Base-by-base conservation (phyloP, 139 green algal species). In the Pleodorina starrii region DNA sequence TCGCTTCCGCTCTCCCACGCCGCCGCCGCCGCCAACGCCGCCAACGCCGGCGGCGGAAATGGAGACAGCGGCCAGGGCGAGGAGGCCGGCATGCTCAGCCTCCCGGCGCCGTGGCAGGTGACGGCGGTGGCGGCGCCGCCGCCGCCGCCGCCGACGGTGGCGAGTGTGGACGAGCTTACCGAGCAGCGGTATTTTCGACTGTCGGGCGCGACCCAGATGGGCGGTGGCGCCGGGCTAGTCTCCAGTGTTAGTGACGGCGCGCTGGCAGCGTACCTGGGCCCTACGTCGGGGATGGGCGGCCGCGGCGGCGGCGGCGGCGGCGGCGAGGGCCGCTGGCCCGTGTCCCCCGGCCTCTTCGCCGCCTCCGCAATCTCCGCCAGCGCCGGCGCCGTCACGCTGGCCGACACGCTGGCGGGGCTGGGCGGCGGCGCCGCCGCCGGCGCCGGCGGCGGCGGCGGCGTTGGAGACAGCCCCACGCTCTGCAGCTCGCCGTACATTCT, bases 221-320 rank as follows among this genome's bases (percentile, higher is more conserved):
- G 40, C 40, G 40, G 40, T 16, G 40, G 40, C 19, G 17, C 29
- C n/a, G 76, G 48, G 38, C 50, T 84, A 0, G 76, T 73, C 0
- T 54, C 77, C 50, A 85, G 77, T 17, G 35, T 73, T 27, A 85
- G 77, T 21, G 77, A 85, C 77, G 51, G 77, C 77, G 77, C 77
- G 14, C 77, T 85, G 35, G 25, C 77, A n/a, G n/a, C 35, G 1
- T 84, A 84, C 48, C 35, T 84, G 32, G 48, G 29, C 44, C 25
- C 40, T 57, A 73, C 12, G 63, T 29, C 36, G n/a, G n/a, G n/a
- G n/a, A n/a, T n/a, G n/a, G n/a, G n/a, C n/a, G n/a, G n/a, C 36
- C 11, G 69, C 36, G 35, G 63, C 63, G 63, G 63, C 72, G 43
- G 40, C 44, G 44, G 32, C n/a, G 32, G 21, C 48, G 76, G n/a